These are phyloP conservation scores for Globisporangium mamillatum DNA, from an alignment of 352 stramenopile genomes.

Conservation along the genomic window DNA sequence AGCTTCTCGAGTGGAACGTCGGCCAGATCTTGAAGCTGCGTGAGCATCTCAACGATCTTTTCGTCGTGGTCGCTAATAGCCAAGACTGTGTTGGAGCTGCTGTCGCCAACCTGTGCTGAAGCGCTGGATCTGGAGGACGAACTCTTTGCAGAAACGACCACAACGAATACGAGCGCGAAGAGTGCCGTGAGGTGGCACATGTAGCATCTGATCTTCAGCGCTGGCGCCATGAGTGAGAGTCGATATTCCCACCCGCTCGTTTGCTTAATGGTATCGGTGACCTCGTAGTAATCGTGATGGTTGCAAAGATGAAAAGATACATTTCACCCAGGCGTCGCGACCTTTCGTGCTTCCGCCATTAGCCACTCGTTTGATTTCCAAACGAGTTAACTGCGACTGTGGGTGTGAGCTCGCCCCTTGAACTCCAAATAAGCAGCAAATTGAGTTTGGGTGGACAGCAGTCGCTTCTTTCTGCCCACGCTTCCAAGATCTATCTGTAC, in stretches of 20 bases:
- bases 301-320: not conserved
- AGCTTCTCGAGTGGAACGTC: constrained; percentile 2
- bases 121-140: not conserved
- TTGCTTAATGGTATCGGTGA: not conserved
- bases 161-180: not conserved
- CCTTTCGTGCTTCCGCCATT: not conserved
- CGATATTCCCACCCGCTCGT: not conserved
- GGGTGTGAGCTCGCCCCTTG: no score
- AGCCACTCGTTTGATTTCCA: not conserved
- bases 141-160: not conserved
- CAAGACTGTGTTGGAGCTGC: not conserved
- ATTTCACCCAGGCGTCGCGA: not conserved
- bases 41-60: constrained; percentile 6
- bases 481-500: no score
- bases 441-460: no score
- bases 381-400: no score
- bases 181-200: not conserved
- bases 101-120: not conserved
- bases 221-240: not conserved
- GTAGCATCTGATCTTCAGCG: not conserved
- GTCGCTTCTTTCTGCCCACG: no score
- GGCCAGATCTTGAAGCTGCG: not conserved
- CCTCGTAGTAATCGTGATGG: no score
- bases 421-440: no score
- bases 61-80: not conserved